phyloP scores from a whole-genome alignment of 202 grass and related monocot species.

The Zizania palustris region DNA sequence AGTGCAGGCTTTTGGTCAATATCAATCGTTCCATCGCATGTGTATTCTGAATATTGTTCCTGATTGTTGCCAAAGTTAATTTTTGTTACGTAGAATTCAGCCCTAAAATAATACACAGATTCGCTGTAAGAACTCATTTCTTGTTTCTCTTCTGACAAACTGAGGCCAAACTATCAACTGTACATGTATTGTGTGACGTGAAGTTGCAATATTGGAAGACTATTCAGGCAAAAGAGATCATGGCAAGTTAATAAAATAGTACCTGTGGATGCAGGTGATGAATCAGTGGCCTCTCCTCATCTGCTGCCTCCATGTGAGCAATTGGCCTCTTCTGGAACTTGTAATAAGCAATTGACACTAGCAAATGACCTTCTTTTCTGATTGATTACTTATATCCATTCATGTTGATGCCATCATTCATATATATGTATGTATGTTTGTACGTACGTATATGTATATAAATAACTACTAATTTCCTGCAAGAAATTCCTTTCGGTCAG shows the following conservation, averaged over 20 bases:
- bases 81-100: not conserved
- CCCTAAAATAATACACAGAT: not conserved
- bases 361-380: not conserved
- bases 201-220: too few relatives aligned
- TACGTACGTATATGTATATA: not conserved
- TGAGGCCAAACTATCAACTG: not conserved
- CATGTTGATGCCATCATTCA: not conserved
- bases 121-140: not conserved
- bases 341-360: too few relatives aligned
- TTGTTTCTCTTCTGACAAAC: not conserved
- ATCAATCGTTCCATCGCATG: conserved; percentile 42
- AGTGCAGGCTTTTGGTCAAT: conserved; percentile 30
- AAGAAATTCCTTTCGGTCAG: not conserved
- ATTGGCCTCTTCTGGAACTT: not conserved
- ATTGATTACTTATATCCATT: not conserved
- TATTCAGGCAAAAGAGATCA: not conserved
- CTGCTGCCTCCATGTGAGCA: not conserved
- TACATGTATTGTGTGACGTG: too few relatives aligned
- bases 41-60: conserved; percentile 36
- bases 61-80: not conserved
- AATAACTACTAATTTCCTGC: not conserved
- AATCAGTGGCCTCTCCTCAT: conserved; percentile 34
- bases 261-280: conserved; percentile 1
- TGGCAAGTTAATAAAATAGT: not conserved
- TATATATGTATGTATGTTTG: not conserved